Percentiles rank a stretch among this genome's conserved stretches.
These are phyloP conservation scores for Thuidium tamariscinum DNA, from an alignment of 225 moss, liverwort and hornwort genomes.

Conservation along the genomic window DNA sequence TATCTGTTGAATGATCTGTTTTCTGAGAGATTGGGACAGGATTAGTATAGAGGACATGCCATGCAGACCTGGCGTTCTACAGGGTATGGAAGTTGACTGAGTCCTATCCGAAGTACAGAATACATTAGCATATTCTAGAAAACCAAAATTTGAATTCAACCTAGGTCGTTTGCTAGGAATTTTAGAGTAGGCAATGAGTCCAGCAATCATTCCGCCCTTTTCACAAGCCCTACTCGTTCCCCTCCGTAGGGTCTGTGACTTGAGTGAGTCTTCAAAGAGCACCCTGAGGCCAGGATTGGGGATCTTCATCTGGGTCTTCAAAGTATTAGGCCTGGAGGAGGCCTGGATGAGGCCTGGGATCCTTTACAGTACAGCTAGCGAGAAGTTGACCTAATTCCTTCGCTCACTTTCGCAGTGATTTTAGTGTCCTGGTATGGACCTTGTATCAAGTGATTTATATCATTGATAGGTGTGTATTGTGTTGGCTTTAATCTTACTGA, in stretches of 20 bases:
- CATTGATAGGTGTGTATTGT: not conserved
- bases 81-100: not conserved
- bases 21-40: not conserved
- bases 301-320: not conserved
- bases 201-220: not conserved
- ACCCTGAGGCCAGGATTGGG: not conserved
- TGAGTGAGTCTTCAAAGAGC: not conserved
- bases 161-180: not conserved
- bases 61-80: not conserved
- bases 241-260: not conserved
- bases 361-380: not conserved
- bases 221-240: not conserved
- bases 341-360: not conserved
- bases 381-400: not conserved
- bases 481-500: not conserved
- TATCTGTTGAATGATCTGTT: not conserved
- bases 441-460: not conserved
- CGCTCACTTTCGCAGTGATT: not conserved
- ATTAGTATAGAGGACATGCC: not conserved
- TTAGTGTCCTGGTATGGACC: not conserved
- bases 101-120: not conserved
- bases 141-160: not conserved
- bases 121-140: not conserved
- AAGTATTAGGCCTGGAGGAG: not conserved
- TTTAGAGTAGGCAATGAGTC: not conserved